A percentile compares a stretch with the other conserved stretches of the same genome.
Evolutionary conservation across 1,139 yeast genomes (phyloP).

Genomic region (Nakaseomyces sp.): DNA sequence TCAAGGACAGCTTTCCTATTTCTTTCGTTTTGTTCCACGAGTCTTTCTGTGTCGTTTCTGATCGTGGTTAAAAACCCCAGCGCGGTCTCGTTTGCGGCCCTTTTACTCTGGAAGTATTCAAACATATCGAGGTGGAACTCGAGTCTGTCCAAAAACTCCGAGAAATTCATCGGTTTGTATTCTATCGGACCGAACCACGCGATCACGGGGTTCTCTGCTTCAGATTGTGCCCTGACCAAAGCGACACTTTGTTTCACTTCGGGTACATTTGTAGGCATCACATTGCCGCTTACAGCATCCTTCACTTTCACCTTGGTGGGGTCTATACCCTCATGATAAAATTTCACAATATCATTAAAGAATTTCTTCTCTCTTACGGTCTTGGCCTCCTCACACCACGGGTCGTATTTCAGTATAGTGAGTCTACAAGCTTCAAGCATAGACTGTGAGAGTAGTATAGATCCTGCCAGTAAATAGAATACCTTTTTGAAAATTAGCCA

Average conservation of each 20-base stretch:
- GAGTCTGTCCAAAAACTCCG: constrained; percentile 40
- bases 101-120: constrained; percentile 21
- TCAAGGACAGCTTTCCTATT: constrained; percentile 8
- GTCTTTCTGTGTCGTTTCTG: constrained; percentile 10
- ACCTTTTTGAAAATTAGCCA: constrained; percentile 12
- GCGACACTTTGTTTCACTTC: constrained; percentile 32
- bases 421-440: constrained; percentile 42
- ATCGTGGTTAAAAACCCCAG: constrained; percentile 10
- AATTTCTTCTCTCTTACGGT: constrained; percentile 31
- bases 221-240: constrained; percentile 40
- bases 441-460: constrained; percentile 26
- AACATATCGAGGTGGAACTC: constrained; percentile 30
- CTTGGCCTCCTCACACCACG: constrained; percentile 56
- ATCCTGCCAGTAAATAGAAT: constrained; percentile 22
- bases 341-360: constrained; percentile 29
- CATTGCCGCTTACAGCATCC: constrained; percentile 26
- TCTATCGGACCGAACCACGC: constrained; percentile 54
- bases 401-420: constrained; percentile 44
- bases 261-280: constrained; percentile 26
- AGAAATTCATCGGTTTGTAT: constrained; percentile 43
- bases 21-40: constrained; percentile 13
- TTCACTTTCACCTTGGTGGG: constrained; percentile 29
- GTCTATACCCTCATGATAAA: constrained; percentile 31
- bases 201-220: constrained; percentile 35
- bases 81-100: constrained; percentile 9